Evolutionary conservation across 108 stramenopile genomes (phyloP).

Genomic region (Epipyxis sp.): DNA sequence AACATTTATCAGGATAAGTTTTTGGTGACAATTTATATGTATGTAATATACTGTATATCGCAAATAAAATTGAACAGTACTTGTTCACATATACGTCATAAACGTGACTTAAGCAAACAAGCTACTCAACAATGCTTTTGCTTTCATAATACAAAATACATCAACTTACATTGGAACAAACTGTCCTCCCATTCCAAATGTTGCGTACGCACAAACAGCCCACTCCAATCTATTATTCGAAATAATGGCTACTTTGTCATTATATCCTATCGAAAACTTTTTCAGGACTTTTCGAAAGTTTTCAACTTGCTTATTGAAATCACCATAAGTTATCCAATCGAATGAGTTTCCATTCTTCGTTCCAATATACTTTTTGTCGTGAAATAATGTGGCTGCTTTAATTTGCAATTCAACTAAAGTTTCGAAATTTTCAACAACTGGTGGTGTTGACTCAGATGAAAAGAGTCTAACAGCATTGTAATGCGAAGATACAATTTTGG

Average conservation of each 20-base stretch:
- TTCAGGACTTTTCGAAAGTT: slow-evolving; percentile 34
- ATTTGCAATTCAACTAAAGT: slow-evolving; percentile 26
- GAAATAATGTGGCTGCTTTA: background rate
- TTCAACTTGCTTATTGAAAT: slow-evolving; percentile 47
- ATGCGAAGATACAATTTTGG: too few relatives aligned
- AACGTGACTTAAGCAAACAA: too few relatives aligned
- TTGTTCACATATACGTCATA: too few relatives aligned
- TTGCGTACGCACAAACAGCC: slow-evolving; percentile 76
- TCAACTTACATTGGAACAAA: slow-evolving; percentile 96
- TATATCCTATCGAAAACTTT: slow-evolving; percentile 27
- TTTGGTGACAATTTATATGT: too few relatives aligned
- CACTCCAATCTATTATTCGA: slow-evolving; percentile 87
- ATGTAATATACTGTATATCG: too few relatives aligned
- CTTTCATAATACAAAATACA: too few relatives aligned
- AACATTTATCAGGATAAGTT: too few relatives aligned
- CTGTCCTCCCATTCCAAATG: slow-evolving; percentile 79
- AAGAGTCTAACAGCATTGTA: too few relatives aligned
- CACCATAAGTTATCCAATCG: slow-evolving; percentile 53
- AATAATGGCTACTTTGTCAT: slow-evolving; percentile 76
- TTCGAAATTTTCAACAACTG: background rate
- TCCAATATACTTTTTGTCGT: slow-evolving; percentile 2
- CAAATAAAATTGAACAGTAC: too few relatives aligned
- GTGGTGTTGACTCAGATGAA: too few relatives aligned
- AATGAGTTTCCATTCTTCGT: slow-evolving; percentile 10
- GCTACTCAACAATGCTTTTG: too few relatives aligned